Base-by-base conservation (phyloP, 768 basidiomycete genomes). In the Trametes punicea region DNA sequence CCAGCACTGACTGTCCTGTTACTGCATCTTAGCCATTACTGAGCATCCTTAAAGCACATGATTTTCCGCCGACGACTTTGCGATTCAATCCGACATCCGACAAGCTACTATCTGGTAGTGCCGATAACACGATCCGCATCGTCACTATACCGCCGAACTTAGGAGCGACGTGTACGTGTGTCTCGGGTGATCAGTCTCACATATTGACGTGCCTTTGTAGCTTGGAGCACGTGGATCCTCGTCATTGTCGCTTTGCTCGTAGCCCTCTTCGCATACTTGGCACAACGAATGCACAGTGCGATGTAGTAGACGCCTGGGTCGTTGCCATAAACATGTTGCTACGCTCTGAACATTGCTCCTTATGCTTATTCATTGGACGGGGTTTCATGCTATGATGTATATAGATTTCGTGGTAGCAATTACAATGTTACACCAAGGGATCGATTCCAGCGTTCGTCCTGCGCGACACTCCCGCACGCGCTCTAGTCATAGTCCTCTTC, bases 21-120 rank as follows among this genome's bases (percentile, higher is more conserved):
- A n/a, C 64, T n/a, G n/a, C n/a, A n/a, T n/a, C n/a, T n/a, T n/a
- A 98, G 95, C 95, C 94, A 1, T 69, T 93, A 11, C 72, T 92
- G 27, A 85, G 85, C 18, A 97, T 99, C 59, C 75, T 98, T 55
- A 91, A 90, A 71, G 90, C 97, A 0, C 96, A 98, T 70, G 93
- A 95, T 57, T 93, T 98, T 70, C 90, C 97, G 4, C 83, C 91
- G 5, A 98, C 97, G 1, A 84, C 89, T 4, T 72, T 99, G 52
- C 82, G 81, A 56, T 99, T 99, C 77, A 96, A 88, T 67, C 87
- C 93, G 1, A 77, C 83, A 6, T 85, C 87, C 11, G 82, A 77
- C n/a, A 62, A 95, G 11, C 78, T 99, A 3, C 81, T 95, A 18
- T 92, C 92, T 5, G 95, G 90, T 16, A 93, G 93, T 63, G 89